These are phyloP conservation scores for Gigaspora rosea DNA, from an alignment of 192 early-diverging fungal species.

Conservation along the genomic window DNA sequence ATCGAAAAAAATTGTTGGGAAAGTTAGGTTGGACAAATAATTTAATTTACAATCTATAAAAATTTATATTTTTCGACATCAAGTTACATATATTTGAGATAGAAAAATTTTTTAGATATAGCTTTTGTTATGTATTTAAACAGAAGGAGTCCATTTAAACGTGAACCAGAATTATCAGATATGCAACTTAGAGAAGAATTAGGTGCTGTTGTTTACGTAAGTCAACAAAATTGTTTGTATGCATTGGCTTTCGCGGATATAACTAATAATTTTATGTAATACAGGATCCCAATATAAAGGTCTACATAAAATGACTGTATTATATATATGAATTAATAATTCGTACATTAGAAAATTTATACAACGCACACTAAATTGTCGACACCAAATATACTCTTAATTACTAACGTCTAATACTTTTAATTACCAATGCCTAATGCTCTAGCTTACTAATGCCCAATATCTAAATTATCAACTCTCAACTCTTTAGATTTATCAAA, in stretches of 20 bases:
- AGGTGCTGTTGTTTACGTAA: slow-evolving; percentile 77
- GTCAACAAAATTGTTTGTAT: background rate
- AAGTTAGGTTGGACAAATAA: slow-evolving; percentile 42
- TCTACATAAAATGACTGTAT: slow-evolving; percentile 87
- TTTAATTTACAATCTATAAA: background rate
- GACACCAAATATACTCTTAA: too few relatives aligned
- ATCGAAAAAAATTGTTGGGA: slow-evolving; percentile 37
- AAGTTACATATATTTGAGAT: slow-evolving; percentile 13
- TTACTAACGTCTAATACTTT: too few relatives aligned
- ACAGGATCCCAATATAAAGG: slow-evolving; percentile 87
- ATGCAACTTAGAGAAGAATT: slow-evolving; percentile 67
- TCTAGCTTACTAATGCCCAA: too few relatives aligned
- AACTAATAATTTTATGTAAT: background rate
- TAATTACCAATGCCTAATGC: too few relatives aligned
- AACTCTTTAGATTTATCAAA: too few relatives aligned
- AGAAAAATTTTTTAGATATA: slow-evolving; percentile 86
- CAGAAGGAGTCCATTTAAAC: slow-evolving; percentile 46
- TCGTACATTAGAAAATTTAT: too few relatives aligned
- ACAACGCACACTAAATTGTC: too few relatives aligned
- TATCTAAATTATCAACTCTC: too few relatives aligned
- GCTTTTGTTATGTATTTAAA: slow-evolving; percentile 76
- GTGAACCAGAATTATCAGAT: slow-evolving; percentile 31
- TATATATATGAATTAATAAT: too few relatives aligned
- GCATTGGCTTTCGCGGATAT: too few relatives aligned
- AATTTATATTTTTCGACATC: background rate